phyloP scores from a whole-genome alignment of 2,329 filamentous ascomycete species.

The Gremmenia infestans region DNA sequence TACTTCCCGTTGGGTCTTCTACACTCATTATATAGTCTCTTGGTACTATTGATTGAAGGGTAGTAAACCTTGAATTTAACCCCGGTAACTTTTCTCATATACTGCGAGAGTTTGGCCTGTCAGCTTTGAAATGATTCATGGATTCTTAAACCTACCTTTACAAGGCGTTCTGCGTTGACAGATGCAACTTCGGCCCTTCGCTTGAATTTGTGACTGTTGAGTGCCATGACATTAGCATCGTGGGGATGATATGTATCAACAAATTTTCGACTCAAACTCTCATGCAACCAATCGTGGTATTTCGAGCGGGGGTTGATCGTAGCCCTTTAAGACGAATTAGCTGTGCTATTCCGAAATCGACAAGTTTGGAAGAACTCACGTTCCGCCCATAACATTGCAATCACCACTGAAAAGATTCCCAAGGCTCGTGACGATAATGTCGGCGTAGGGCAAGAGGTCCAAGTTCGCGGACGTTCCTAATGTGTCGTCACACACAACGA shows the following conservation, averaged over 20 bases:
- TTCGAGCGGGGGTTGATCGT: background rate
- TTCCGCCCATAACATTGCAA: background rate
- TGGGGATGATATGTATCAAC: background rate
- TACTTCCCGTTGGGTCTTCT: background rate
- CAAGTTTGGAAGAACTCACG: background rate
- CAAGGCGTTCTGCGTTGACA: background rate
- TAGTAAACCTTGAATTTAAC: background rate
- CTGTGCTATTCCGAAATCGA: too few species aligned
- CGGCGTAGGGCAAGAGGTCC: slow-evolving; percentile 69
- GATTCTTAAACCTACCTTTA: background rate
- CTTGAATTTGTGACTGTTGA: background rate
- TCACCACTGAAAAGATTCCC: background rate
- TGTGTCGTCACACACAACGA: slow-evolving; percentile 89
- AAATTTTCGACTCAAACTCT: background rate
- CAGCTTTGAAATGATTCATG: background rate
- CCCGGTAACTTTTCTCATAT: too few species aligned
- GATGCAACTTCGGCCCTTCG: background rate
- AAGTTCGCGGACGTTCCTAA: slow-evolving; percentile 92
- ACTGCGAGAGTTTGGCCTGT: background rate
- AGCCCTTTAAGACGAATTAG: too few species aligned
- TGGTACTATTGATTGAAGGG: background rate
- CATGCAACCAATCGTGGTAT: background rate
- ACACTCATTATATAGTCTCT: background rate
- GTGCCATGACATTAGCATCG: background rate
- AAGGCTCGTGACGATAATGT: background rate